Percentiles rank a stretch among this genome's conserved stretches.
Evolutionary conservation across 192 early-diverging fungal genomes (phyloP).

Genomic region (Coemansia sp.): DNA sequence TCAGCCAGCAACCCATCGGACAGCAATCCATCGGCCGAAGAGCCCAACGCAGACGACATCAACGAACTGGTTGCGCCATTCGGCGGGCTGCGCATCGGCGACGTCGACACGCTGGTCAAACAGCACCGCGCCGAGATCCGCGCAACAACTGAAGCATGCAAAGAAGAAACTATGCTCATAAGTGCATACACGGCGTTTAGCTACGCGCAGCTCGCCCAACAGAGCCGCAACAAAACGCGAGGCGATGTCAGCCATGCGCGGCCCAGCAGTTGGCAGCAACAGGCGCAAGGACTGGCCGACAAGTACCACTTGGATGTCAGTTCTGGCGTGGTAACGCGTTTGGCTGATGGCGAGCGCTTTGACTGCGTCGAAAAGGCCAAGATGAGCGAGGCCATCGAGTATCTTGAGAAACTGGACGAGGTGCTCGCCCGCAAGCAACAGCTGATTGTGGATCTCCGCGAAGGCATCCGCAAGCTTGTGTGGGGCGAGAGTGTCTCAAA

Average conservation of each 20-base stretch:
- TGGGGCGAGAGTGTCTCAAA: constrained; percentile 17
- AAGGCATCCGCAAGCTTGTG: constrained; percentile 39
- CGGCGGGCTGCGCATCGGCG: constrained; percentile 33
- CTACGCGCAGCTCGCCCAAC: constrained; percentile 36
- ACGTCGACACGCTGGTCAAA: constrained; percentile 62
- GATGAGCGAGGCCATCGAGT: constrained; percentile 64
- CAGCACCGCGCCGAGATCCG: constrained; percentile 68
- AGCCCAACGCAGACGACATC: constrained; percentile 3
- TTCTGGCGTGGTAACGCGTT: constrained; percentile 34
- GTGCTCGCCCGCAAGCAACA: constrained; percentile 60
- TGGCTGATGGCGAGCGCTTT: constrained; percentile 40
- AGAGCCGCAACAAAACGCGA: constrained; percentile 21
- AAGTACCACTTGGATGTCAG: constrained; percentile 43
- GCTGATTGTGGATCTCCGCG: constrained; percentile 52
- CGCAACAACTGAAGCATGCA: constrained; percentile 60
- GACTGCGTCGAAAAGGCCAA: constrained; percentile 58
- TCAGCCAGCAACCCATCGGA: constrained; percentile 2
- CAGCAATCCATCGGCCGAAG: constrained; percentile 7
- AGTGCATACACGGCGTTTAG: constrained; percentile 43
- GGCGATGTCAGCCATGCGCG: constrained; percentile 8
- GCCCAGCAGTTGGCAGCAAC: constrained; percentile 42
- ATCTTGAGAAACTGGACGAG: constrained; percentile 60
- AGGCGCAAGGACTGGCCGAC: constrained; percentile 37
- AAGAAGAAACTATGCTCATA: constrained; percentile 63
- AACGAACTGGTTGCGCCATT: constrained; percentile 11